These are phyloP conservation scores for Oryza nivara DNA, from an alignment of 176 grass and related monocot genomes.

Conservation along the genomic window DNA sequence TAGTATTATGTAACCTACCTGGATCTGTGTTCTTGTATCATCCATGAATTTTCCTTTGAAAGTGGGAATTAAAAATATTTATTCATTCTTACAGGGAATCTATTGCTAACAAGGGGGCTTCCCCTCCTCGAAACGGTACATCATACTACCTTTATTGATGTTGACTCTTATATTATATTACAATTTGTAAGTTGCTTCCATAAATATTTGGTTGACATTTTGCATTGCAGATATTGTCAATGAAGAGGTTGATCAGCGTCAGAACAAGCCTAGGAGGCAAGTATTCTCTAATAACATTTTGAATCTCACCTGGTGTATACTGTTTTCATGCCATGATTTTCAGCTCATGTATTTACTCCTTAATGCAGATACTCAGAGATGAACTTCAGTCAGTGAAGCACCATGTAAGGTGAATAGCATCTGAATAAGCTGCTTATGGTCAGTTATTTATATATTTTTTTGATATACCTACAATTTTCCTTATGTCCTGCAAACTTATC, in stretches of 20 bases:
- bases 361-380: constrained; percentile 96
- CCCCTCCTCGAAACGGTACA: constrained; percentile 50
- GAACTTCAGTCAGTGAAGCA: constrained; percentile 92
- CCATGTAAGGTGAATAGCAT: constrained; percentile 45
- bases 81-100: constrained; percentile 51
- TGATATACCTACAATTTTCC: constrained; percentile 17
- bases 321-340: constrained; percentile 8
- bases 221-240: constrained; percentile 64
- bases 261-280: constrained; percentile 97
- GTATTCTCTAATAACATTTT: background rate
- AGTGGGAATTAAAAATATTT: constrained; percentile 29
- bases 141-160: constrained; percentile 5
- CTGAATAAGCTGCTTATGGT: constrained; percentile 55
- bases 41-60: background rate
- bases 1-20: background rate
- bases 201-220: constrained; percentile 20
- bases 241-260: constrained; percentile 84
- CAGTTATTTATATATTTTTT: constrained; percentile 32
- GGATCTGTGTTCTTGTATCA: constrained; percentile 18
- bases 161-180: constrained; percentile 8
- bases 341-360: constrained; percentile 36
- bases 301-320: background rate
- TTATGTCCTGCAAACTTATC: constrained; percentile 43
- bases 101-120: constrained; percentile 39
- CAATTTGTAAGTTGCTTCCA: constrained; percentile 37